These are phyloP conservation scores for Rosa chinensis DNA, from an alignment of 306 rosid genomes.

Conservation along the genomic window DNA sequence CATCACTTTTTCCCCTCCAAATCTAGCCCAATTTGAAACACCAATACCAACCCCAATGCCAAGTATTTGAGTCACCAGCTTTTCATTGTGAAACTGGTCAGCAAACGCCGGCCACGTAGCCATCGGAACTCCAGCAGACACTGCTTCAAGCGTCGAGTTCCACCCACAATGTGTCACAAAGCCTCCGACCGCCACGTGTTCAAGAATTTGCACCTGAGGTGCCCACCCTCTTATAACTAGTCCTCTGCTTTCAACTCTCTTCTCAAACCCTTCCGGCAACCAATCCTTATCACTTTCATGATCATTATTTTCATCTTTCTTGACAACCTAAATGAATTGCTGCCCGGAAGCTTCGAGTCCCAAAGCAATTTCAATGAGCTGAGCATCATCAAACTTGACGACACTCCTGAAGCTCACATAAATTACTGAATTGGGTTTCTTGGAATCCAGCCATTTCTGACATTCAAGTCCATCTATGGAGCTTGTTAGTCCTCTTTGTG, in stretches of 20 bases:
- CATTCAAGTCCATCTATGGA: constrained; percentile 25
- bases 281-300: constrained; percentile 19
- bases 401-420: constrained; percentile 39
- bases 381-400: constrained; percentile 18
- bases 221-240: constrained; percentile 43
- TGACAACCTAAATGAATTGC: constrained; percentile 47
- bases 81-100: constrained; percentile 42
- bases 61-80: constrained; percentile 25
- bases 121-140: constrained; percentile 30
- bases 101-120: constrained; percentile 31
- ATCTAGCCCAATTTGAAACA: constrained; percentile 16
- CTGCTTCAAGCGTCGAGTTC: constrained; percentile 33
- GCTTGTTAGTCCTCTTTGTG: constrained; percentile 17
- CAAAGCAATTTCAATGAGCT: constrained; percentile 35
- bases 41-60: constrained; percentile 34
- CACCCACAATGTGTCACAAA: constrained; percentile 50
- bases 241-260: constrained; percentile 35
- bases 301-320: constrained; percentile 15
- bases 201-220: constrained; percentile 36
- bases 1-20: constrained; percentile 18
- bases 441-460: constrained; percentile 36
- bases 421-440: constrained; percentile 36
- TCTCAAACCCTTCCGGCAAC: constrained; percentile 38
- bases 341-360: constrained; percentile 35
- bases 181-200: constrained; percentile 30